These are phyloP conservation scores for Polyplosphaeria fusca DNA, from an alignment of 495 filamentous ascomycete genomes.

Conservation along the genomic window DNA sequence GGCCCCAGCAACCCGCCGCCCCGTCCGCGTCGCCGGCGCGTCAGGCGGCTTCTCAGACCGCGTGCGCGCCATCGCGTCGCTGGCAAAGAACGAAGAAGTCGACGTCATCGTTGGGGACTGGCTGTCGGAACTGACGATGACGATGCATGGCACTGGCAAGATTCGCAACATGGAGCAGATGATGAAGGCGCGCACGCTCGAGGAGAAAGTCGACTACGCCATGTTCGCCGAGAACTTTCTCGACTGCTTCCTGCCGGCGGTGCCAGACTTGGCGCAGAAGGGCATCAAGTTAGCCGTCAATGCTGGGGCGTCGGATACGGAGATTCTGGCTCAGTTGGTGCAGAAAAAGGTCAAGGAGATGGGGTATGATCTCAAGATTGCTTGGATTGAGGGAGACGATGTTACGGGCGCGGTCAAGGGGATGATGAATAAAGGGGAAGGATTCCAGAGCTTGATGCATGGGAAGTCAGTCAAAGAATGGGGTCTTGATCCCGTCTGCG, in stretches of 20 bases:
- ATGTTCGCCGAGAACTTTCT: conserved; percentile 34
- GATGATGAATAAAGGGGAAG: conserved; percentile 34
- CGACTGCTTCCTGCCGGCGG: conserved; percentile 35
- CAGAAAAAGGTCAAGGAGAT: conserved; percentile 27
- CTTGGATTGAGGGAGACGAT: conserved; percentile 39
- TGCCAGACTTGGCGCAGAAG: conserved; percentile 24
- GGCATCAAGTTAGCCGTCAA: conserved; percentile 38
- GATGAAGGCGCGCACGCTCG: conserved; percentile 19
- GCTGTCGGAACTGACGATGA: conserved; percentile 36
- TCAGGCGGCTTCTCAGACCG: conserved; percentile 32
- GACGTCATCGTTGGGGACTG: conserved; percentile 34
- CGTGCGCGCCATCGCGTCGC: conserved; percentile 29
- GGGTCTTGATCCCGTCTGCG: conserved; percentile 29
- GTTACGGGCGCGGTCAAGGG: conserved; percentile 30
- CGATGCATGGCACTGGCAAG: conserved; percentile 30
- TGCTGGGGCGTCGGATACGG: conserved; percentile 36
- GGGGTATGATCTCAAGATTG: conserved; percentile 32
- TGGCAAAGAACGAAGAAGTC: conserved; percentile 30
- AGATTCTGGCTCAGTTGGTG: conserved; percentile 32
- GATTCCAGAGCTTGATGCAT: conserved; percentile 35
- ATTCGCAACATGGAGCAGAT: conserved; percentile 27
- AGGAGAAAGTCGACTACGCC: conserved; percentile 28
- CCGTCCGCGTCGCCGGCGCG: conserved; percentile 29
- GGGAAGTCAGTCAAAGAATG: conserved; percentile 25
- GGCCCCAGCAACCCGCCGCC: conserved; percentile 21